Conservation (phyloP, 768 basidiomycete species). For the Termitomyces heimii region DNA sequence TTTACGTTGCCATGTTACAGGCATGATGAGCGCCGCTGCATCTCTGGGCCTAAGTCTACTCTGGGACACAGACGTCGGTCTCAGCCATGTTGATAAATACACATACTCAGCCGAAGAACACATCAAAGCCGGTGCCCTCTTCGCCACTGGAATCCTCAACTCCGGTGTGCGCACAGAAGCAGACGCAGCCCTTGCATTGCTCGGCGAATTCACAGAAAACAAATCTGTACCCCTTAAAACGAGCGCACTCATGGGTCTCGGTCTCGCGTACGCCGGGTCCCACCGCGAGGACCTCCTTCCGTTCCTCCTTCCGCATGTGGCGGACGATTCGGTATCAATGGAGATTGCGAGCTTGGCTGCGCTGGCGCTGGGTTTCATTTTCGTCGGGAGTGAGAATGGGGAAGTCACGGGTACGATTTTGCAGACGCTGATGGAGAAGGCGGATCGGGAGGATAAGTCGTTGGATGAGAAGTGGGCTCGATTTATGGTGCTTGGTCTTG, state of each 20-base stretch:
- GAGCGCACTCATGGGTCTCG: slow-evolving; percentile 87
- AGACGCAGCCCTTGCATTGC: slow-evolving; percentile 86
- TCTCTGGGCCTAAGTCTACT: slow-evolving; percentile 89
- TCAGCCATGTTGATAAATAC: slow-evolving; percentile 95
- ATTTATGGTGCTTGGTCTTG: slow-evolving; percentile 87
- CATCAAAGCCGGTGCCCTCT: slow-evolving; percentile 95
- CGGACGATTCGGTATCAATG: slow-evolving; percentile 80
- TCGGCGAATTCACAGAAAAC: slow-evolving; percentile 87
- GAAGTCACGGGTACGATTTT: slow-evolving; percentile 87
- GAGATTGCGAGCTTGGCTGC: slow-evolving; percentile 85
- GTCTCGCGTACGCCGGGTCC: slow-evolving; percentile 91
- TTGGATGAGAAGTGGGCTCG: slow-evolving; percentile 92
- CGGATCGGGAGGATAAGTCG: slow-evolving; percentile 55
- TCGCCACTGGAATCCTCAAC: slow-evolving; percentile 92
- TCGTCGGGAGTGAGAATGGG: slow-evolving; percentile 91
- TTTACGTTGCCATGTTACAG: slow-evolving; percentile 26
- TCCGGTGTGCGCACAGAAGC: slow-evolving; percentile 86
- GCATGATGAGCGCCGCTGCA: slow-evolving; percentile 95
- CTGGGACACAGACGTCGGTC: slow-evolving; percentile 94
- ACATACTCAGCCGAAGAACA: slow-evolving; percentile 94
- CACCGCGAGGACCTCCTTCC: slow-evolving; percentile 80
- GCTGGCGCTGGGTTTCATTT: slow-evolving; percentile 89
- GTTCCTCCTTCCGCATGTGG: slow-evolving; percentile 74
- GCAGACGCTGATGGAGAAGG: slow-evolving; percentile 85
- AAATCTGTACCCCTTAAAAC: slow-evolving; percentile 80